A percentile compares a stretch with the other conserved stretches of the same genome.
These are phyloP conservation scores for Phyllostachys edulis DNA, from an alignment of 176 grass and related monocot species.

Conservation along the genomic window DNA sequence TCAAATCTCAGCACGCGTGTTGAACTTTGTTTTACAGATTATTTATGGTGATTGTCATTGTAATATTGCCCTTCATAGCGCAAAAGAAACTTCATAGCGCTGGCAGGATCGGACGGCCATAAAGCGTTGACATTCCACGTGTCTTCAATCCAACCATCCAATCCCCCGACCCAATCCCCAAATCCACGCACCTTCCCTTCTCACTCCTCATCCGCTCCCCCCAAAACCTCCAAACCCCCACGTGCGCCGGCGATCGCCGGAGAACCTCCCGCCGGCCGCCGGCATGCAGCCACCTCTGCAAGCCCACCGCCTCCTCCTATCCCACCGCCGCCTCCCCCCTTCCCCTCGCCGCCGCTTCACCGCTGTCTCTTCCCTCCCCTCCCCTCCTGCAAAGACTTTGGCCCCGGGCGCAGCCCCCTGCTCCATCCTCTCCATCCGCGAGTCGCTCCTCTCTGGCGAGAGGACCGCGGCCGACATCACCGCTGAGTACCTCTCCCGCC, in stretches of 20 bases:
- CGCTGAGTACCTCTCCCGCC: conserved; percentile 67
- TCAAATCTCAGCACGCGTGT: too few species aligned
- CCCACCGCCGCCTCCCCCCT: conserved; percentile 34
- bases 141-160: neutral
- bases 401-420: conserved; percentile 28
- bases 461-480: conserved; percentile 70
- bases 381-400: conserved; percentile 44
- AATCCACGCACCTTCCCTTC: conserved; percentile 3
- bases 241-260: conserved; percentile 24
- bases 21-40: too few species aligned
- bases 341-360: conserved; percentile 41
- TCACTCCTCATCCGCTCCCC: conserved; percentile 7
- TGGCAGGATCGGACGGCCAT: neutral
- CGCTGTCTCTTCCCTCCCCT: conserved; percentile 42
- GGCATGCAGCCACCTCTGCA: conserved; percentile 68
- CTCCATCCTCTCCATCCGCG: conserved; percentile 65
- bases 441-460: conserved; percentile 65
- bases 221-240: conserved; percentile 19
- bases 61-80: too few species aligned
- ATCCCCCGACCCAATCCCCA: conserved; percentile 23
- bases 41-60: too few species aligned
- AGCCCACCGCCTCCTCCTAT: conserved; percentile 57
- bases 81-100: neutral
- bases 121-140: neutral
- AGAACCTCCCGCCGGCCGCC: conserved; percentile 31